phyloP scores from a whole-genome alignment of 2,329 filamentous ascomycete species.

The Fusarium mexicanum region DNA sequence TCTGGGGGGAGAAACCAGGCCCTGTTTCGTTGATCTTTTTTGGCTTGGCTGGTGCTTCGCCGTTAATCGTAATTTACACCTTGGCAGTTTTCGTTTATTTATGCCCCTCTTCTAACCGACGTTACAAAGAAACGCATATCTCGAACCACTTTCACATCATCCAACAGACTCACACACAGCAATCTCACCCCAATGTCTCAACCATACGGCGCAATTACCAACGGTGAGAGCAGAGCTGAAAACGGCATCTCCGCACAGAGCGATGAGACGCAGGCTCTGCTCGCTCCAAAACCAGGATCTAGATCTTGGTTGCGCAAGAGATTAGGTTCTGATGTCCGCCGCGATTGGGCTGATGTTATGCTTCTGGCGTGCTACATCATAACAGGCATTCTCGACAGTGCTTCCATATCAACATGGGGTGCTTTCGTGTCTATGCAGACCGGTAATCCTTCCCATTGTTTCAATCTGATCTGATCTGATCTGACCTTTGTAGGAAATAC shows the following conservation, averaged over 20 bases:
- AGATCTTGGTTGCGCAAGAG: slow-evolving; percentile 32
- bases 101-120: neutral
- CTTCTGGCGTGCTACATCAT: slow-evolving; percentile 79
- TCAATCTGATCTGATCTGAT: neutral
- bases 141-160: neutral
- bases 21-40: neutral
- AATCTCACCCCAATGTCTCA: slow-evolving; percentile 19
- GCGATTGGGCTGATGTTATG: slow-evolving; percentile 72
- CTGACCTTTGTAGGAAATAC: slow-evolving; percentile 69
- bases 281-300: slow-evolving; percentile 25
- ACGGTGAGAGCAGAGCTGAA: slow-evolving; percentile 5
- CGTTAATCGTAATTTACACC: neutral
- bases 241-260: slow-evolving; percentile 1
- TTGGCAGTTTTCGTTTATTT: slow-evolving; percentile 2
- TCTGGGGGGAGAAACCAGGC: neutral
- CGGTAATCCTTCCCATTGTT: slow-evolving; percentile 54
- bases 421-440: slow-evolving; percentile 88
- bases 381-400: slow-evolving; percentile 80
- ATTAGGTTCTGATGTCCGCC: slow-evolving; percentile 45
- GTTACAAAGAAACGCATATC: neutral
- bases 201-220: slow-evolving; percentile 30
- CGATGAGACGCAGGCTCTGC: slow-evolving; percentile 28
- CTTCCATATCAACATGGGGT: slow-evolving; percentile 79
- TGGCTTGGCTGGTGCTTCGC: neutral
- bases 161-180: neutral